Percentiles rank a stretch among this genome's conserved stretches.
These are phyloP conservation scores for Diaporthe sp. DNA, from an alignment of 2,329 filamentous ascomycete species.

Conservation along the genomic window DNA sequence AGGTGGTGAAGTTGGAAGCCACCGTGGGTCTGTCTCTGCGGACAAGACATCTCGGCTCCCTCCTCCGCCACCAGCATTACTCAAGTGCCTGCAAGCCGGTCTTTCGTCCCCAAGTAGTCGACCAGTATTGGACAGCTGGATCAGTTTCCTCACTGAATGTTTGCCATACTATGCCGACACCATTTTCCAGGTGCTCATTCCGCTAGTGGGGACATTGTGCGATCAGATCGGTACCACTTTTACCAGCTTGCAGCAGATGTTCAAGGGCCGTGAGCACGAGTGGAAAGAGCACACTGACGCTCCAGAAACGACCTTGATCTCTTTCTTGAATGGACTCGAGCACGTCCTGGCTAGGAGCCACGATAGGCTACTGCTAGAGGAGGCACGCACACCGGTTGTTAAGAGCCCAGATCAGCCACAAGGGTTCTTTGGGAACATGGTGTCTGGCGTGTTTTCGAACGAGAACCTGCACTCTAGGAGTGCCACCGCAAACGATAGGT, in stretches of 20 bases:
- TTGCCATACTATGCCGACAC: slow-evolving; percentile 85
- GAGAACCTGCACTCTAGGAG: slow-evolving; percentile 83
- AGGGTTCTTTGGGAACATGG: slow-evolving; percentile 94
- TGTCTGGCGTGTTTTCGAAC: slow-evolving; percentile 88
- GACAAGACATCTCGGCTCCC: slow-evolving; percentile 46
- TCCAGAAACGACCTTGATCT: slow-evolving; percentile 81
- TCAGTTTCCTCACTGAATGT: slow-evolving; percentile 84
- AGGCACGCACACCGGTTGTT: slow-evolving; percentile 73
- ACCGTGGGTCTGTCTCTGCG: slow-evolving; percentile 53
- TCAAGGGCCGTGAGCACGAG: slow-evolving; percentile 51
- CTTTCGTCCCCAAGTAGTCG: slow-evolving; percentile 81
- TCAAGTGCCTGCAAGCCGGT: slow-evolving; percentile 86
- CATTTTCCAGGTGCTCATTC: slow-evolving; percentile 91
- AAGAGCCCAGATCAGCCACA: slow-evolving; percentile 88
- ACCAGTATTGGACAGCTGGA: slow-evolving; percentile 90
- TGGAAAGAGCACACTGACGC: slow-evolving; percentile 46
- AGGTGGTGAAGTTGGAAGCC: slow-evolving; percentile 55
- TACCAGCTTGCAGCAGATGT: slow-evolving; percentile 75
- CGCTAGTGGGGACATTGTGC: slow-evolving; percentile 91
- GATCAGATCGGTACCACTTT: slow-evolving; percentile 81
- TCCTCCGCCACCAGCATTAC: slow-evolving; percentile 77
- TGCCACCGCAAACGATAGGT: slow-evolving; percentile 89
- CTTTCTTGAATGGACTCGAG: slow-evolving; percentile 93
- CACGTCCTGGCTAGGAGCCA: slow-evolving; percentile 90
- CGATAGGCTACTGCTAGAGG: slow-evolving; percentile 82